Evolutionary conservation across 1,284 basidiomycete genomes (phyloP).

Genomic region (Leccinum pachyderme): DNA sequence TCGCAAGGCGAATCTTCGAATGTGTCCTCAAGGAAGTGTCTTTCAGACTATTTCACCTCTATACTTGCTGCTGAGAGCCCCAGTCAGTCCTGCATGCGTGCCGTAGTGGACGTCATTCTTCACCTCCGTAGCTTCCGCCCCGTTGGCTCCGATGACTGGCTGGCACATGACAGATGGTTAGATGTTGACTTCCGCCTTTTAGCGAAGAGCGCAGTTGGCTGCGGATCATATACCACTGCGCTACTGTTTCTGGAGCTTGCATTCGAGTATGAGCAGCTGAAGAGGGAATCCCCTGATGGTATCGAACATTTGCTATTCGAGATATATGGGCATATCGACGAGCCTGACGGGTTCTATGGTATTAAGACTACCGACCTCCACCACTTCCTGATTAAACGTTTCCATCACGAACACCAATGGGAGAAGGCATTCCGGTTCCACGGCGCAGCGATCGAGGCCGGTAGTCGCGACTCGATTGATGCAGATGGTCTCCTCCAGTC

Average conservation of each 20-base stretch:
- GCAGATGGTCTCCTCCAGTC: constrained; percentile 66
- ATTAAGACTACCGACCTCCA: constrained; percentile 77
- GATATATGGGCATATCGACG: constrained; percentile 93
- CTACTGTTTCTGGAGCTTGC: constrained; percentile 88
- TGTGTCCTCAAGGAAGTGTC: constrained; percentile 20
- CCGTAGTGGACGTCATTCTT: constrained; percentile 77
- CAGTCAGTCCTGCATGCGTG: constrained; percentile 50
- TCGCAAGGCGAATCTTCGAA: constrained; percentile 2
- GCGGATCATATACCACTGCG: constrained; percentile 84
- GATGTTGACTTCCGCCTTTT: constrained; percentile 74
- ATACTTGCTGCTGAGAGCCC: constrained; percentile 49
- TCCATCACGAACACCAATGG: constrained; percentile 93
- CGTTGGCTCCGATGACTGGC: constrained; percentile 43
- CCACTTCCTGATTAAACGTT: constrained; percentile 76
- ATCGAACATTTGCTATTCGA: constrained; percentile 78
- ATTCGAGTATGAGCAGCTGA: constrained; percentile 46
- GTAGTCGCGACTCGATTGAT: constrained; percentile 38
- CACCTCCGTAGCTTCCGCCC: constrained; percentile 73
- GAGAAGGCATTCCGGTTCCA: constrained; percentile 88
- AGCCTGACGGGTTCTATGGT: constrained; percentile 97
- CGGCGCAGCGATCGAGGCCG: constrained; percentile 77
- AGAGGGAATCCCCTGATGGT: constrained; percentile 27
- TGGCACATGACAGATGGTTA: constrained; percentile 83
- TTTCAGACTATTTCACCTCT: constrained; percentile 66
- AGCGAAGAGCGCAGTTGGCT: constrained; percentile 71